These are phyloP conservation scores for Mytilinidion resinicola DNA, from an alignment of 495 filamentous ascomycete species.

Conservation along the genomic window DNA sequence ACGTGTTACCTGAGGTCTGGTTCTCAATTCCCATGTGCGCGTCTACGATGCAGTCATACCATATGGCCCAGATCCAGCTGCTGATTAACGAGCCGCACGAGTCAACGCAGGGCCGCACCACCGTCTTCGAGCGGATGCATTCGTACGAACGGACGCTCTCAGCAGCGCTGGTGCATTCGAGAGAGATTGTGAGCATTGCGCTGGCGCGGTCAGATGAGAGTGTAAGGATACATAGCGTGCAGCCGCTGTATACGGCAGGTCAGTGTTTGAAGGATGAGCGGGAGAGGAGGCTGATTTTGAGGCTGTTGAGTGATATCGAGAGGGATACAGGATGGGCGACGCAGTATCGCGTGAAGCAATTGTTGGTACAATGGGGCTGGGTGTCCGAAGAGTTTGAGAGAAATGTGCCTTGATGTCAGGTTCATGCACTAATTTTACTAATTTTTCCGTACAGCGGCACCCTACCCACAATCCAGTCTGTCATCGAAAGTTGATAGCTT, in stretches of 20 bases:
- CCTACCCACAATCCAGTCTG: too few relatives aligned
- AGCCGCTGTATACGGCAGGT: conserved; percentile 57
- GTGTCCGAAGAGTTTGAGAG: background rate
- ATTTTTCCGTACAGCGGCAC: too few relatives aligned
- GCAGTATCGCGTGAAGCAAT: conserved; percentile 52
- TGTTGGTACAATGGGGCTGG: conserved; percentile 54
- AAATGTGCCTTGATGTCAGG: too few relatives aligned
- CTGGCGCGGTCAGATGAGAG: conserved; percentile 47
- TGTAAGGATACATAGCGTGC: conserved; percentile 53
- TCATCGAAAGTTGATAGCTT: too few relatives aligned
- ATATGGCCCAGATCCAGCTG: conserved; percentile 58
- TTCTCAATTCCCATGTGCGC: conserved; percentile 57
- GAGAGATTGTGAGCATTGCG: conserved; percentile 41
- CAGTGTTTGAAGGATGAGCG: conserved; percentile 49
- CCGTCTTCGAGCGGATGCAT: conserved; percentile 46
- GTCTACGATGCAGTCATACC: conserved; percentile 59
- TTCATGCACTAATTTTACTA: too few relatives aligned
- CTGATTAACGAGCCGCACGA: conserved; percentile 58
- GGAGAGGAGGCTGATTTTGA: conserved; percentile 47
- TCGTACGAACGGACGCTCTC: conserved; percentile 49
- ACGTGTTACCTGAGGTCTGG: conserved; percentile 54
- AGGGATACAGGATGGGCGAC: conserved; percentile 57
- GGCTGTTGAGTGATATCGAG: conserved; percentile 52
- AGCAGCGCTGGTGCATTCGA: conserved; percentile 51
- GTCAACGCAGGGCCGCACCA: conserved; percentile 45